A percentile compares a stretch with the other conserved stretches of the same genome.
phyloP scores from a whole-genome alignment of 2,329 filamentous ascomycete genomes.

The Alternaria sp. region DNA sequence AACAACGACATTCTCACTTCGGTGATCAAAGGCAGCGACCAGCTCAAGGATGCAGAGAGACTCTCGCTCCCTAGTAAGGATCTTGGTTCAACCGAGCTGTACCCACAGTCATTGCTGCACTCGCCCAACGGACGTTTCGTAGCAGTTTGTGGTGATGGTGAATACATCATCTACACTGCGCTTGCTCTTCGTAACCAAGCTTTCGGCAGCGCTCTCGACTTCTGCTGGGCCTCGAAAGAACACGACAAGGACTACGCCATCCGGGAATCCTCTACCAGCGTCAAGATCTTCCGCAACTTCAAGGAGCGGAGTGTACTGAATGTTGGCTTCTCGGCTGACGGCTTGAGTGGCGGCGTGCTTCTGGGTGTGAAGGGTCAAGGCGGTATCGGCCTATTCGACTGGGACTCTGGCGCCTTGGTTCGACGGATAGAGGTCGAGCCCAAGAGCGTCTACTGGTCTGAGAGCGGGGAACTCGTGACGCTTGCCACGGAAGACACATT shows the following conservation, averaged over 20 bases:
- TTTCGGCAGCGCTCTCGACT: slow-evolving; percentile 93
- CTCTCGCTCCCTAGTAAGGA: slow-evolving; percentile 91
- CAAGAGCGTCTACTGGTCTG: slow-evolving; percentile 88
- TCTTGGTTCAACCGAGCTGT: slow-evolving; percentile 93
- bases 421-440: slow-evolving; percentile 86
- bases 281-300: slow-evolving; percentile 98
- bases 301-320: slow-evolving; percentile 92
- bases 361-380: slow-evolving; percentile 95
- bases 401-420: slow-evolving; percentile 86
- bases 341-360: slow-evolving; percentile 84
- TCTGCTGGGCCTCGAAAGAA: slow-evolving; percentile 95
- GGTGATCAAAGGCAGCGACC: slow-evolving; percentile 91
- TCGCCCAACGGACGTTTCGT: slow-evolving; percentile 95
- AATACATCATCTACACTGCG: slow-evolving; percentile 99
- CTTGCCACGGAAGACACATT: slow-evolving; percentile 95
- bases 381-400: slow-evolving; percentile 95
- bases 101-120: slow-evolving; percentile 91
- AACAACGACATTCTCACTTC: slow-evolving; percentile 95
- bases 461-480: slow-evolving; percentile 89
- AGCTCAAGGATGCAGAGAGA: slow-evolving; percentile 86
- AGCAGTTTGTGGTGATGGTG: slow-evolving; percentile 90
- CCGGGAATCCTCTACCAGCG: slow-evolving; percentile 88
- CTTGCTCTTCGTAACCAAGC: slow-evolving; percentile 97
- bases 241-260: slow-evolving; percentile 99
- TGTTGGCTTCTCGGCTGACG: slow-evolving; percentile 93